These are phyloP conservation scores for Picochlorum costavermella DNA, from an alignment of 139 green algal species.

Conservation along the genomic window DNA sequence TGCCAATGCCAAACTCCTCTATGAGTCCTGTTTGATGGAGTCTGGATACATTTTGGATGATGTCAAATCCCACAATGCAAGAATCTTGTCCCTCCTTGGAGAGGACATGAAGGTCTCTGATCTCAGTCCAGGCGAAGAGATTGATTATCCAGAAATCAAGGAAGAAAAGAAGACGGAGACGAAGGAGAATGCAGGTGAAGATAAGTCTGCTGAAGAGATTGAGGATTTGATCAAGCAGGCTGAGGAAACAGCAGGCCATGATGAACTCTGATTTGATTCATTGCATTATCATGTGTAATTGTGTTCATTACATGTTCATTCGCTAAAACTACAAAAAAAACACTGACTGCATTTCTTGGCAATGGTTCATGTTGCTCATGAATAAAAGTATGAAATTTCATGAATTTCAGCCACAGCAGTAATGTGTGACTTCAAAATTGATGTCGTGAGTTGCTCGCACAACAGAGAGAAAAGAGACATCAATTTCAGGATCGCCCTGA, in stretches of 20 bases:
- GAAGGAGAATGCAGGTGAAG: not conserved
- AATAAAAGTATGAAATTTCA: too few species aligned
- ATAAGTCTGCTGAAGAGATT: not conserved
- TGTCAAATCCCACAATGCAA: conserved; percentile 1
- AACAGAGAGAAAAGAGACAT: too few species aligned
- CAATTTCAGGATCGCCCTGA: too few species aligned
- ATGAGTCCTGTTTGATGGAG: conserved; percentile 87
- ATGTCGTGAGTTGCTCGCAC: too few species aligned
- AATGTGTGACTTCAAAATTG: too few species aligned
- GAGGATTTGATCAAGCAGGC: conserved; percentile 6
- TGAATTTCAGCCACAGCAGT: too few species aligned
- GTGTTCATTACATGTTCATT: not conserved
- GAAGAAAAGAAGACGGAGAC: conserved; percentile 4
- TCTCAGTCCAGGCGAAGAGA: not conserved
- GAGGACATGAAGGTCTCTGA: conserved; percentile 1
- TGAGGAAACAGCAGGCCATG: not conserved
- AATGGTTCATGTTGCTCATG: too few species aligned
- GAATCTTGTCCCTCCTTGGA: conserved; percentile 3
- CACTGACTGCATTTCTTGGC: conserved; percentile 3
- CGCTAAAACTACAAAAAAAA: not conserved
- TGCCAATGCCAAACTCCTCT: conserved; percentile 70
- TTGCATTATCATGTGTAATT: not conserved
- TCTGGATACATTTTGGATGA: conserved; percentile 39
- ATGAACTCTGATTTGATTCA: conserved; percentile 9
- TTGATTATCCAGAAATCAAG: conserved; percentile 9